A percentile compares a stretch with the other conserved stretches of the same genome.
phyloP scores from a whole-genome alignment of 495 filamentous ascomycete species.

The Hypoxylon crocopeplum region DNA sequence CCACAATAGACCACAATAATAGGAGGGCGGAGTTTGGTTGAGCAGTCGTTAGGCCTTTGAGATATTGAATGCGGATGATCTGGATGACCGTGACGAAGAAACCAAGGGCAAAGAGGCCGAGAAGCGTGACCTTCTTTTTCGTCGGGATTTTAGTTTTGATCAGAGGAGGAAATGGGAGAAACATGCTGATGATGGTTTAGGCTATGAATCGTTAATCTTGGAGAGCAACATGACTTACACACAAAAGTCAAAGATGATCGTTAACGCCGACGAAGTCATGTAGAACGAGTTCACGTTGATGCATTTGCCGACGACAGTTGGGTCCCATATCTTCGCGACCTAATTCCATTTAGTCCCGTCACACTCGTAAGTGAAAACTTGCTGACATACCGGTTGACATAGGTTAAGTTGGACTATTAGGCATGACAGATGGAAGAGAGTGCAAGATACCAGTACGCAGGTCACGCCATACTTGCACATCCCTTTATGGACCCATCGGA shows the following conservation, averaged over 20 bases:
- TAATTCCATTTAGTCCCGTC: conserved; percentile 13
- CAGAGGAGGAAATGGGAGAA: conserved; percentile 60
- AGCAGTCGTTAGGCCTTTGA: conserved; percentile 45
- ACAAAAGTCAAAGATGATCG: conserved; percentile 56
- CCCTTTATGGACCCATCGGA: conserved; percentile 55
- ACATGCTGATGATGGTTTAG: conserved; percentile 41
- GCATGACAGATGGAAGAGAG: conserved; percentile 45
- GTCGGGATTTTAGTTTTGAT: conserved; percentile 48
- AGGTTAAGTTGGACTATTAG: conserved; percentile 50
- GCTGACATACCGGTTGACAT: conserved; percentile 49
- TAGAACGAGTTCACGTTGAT: conserved; percentile 53
- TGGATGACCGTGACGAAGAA: conserved; percentile 63
- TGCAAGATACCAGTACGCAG: conserved; percentile 42
- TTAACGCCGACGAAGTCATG: conserved; percentile 47
- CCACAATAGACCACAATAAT: conserved; percentile 60
- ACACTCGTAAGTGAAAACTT: not conserved
- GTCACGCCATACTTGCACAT: conserved; percentile 47
- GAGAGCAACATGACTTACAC: conserved; percentile 43
- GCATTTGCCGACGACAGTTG: conserved; percentile 48
- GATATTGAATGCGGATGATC: conserved; percentile 60
- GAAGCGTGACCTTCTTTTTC: conserved; percentile 51
- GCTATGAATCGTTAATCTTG: not conserved
- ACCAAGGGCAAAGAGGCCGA: conserved; percentile 56
- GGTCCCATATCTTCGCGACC: conserved; percentile 57
- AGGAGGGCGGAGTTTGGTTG: conserved; percentile 55